Percentiles rank a stretch among this genome's conserved stretches.
Conservation (phyloP, 148 eudicot species). For the Rheum nobile region DNA sequence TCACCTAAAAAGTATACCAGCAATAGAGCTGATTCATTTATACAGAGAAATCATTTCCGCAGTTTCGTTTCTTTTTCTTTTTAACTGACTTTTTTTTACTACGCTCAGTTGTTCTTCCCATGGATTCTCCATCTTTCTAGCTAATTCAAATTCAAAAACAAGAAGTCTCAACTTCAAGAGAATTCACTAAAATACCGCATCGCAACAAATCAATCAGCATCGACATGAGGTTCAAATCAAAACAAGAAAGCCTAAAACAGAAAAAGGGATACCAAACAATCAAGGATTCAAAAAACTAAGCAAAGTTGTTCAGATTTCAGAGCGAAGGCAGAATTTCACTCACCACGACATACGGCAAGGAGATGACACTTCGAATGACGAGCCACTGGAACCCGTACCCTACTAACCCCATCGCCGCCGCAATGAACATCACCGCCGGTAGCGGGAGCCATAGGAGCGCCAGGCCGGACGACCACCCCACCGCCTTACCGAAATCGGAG, state of each 20-base stretch:
- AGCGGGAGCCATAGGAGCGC: slow-evolving; percentile 58
- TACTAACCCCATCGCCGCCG: slow-evolving; percentile 58
- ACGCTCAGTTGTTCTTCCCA: too few species aligned
- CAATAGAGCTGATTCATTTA: too few species aligned
- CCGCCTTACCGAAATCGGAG: slow-evolving; percentile 76
- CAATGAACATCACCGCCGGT: slow-evolving; percentile 49
- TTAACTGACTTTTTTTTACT: too few species aligned
- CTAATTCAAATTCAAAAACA: too few species aligned
- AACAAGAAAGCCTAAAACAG: neutral
- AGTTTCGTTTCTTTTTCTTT: too few species aligned
- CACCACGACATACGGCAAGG: slow-evolving; percentile 69
- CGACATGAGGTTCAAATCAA: neutral
- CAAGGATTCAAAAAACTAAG: neutral
- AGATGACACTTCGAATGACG: slow-evolving; percentile 28
- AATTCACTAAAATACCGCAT: neutral
- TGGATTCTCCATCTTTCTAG: too few species aligned
- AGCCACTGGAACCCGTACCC: slow-evolving; percentile 87
- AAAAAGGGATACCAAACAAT: neutral
- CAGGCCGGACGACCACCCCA: slow-evolving; percentile 86
- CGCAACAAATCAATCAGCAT: neutral
- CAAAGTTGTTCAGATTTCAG: neutral
- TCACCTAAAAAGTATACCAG: neutral
- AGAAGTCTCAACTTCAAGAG: too few species aligned
- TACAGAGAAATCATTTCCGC: neutral
- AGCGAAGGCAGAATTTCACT: slow-evolving; percentile 1